These are phyloP conservation scores for Penicillium sp. DNA, from an alignment of 2,329 filamentous ascomycete species.

Conservation along the genomic window DNA sequence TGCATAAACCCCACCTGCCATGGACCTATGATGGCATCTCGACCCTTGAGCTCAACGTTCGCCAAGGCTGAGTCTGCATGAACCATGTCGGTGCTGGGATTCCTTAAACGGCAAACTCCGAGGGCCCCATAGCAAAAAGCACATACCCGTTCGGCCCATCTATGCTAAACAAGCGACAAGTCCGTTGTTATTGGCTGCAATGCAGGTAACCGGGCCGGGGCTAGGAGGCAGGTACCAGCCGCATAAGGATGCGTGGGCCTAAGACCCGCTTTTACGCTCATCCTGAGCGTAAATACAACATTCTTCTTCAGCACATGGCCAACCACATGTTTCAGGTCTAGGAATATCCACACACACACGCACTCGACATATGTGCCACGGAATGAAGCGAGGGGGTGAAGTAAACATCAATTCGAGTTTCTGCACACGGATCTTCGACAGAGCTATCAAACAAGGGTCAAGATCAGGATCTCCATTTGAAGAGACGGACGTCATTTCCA, in stretches of 20 bases:
- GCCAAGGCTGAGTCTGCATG: conserved; percentile 16
- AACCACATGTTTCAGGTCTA: conserved; percentile 23
- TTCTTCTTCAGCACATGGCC: conserved; percentile 19
- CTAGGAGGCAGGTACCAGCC: conserved; percentile 20
- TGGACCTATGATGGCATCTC: conserved; percentile 23
- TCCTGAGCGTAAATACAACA: conserved; percentile 5
- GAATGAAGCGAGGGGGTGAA: conserved; percentile 22
- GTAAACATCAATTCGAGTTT: conserved; percentile 6
- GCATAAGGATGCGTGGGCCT: conserved; percentile 10
- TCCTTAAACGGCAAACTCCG: conserved; percentile 5
- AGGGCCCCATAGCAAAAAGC: conserved; percentile 3
- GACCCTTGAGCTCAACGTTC: conserved; percentile 6
- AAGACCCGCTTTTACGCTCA: conserved; percentile 5
- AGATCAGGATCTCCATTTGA: not conserved
- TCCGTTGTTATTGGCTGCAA: conserved; percentile 15
- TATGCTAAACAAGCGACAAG: conserved; percentile 22
- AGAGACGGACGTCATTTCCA: conserved; percentile 10
- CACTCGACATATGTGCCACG: conserved; percentile 13
- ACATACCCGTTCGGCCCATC: conserved; percentile 17
- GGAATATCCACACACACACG: conserved; percentile 12
- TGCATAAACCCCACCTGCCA: conserved; percentile 12
- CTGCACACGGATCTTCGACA: conserved; percentile 5
- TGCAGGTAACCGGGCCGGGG: conserved; percentile 16
- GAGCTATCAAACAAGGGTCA: conserved; percentile 18
- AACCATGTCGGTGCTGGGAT: conserved; percentile 15